Base-by-base conservation (phyloP, 2,329 filamentous ascomycete genomes). In the Pyrenophora graminea region DNA sequence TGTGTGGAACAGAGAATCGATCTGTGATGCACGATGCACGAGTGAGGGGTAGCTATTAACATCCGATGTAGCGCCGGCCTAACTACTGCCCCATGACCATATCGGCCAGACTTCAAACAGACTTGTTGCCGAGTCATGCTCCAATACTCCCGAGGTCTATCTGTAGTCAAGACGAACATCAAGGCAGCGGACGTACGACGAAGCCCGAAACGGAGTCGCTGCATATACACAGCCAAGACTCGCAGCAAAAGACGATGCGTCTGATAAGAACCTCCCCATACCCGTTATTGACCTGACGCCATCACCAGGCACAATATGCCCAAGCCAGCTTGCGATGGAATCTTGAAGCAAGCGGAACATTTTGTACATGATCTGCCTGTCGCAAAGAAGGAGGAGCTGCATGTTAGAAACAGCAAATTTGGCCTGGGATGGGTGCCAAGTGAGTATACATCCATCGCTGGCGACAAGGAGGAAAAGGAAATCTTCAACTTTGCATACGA, bases 401-500 rank as follows among this genome's bases (percentile, higher is more conserved):
- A 77, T 49, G 67, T 76, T 34, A 70, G 70, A 48, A 58, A 74
- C 38, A 75, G 69, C 17, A 67, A 69, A 7, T 68, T 75, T 36
- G 71, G 75, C 30, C 67, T 74, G 30, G 75, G 75, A 1, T 78
- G 69, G 66, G 75, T 77, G 53, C 74, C 74, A 3, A 67, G 70
- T 25, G 71, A 74, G 38, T 75, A 69, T 45, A 76, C 74, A 0
- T 74, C 69, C 8, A 68, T 76, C 15, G 74, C 74, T 10, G 73
- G 74, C 10, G 71, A 70, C 30, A 56, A 67, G 13, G 74, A 77
- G 58, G 71, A 70, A 0, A 77, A 77, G 48, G 72, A 77, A 45
- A 72, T 68, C 2, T 77, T 76, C 61, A 77, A 77, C 43, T 76
- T 71, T 60, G 70, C 73, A 6, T 78, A 78, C 47, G 75, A 77